A percentile compares a stretch with the other conserved stretches of the same genome.
phyloP scores from a whole-genome alignment of 2,329 filamentous ascomycete genomes.

The Pseudomassariella vexata region DNA sequence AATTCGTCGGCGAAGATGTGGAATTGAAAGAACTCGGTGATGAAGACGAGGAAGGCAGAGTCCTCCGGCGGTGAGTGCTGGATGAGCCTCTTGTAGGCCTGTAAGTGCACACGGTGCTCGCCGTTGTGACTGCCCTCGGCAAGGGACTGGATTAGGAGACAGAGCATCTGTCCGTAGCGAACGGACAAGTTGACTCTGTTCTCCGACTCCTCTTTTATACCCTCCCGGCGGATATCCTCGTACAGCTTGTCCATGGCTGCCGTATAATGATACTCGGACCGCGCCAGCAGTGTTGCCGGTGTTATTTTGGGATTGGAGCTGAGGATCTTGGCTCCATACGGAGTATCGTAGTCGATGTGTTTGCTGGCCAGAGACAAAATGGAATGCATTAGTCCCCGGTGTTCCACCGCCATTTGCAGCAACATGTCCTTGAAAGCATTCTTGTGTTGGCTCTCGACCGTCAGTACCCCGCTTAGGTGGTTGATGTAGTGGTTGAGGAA shows the following conservation, averaged over 20 bases:
- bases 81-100: slow-evolving; percentile 70
- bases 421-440: slow-evolving; percentile 85
- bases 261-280: slow-evolving; percentile 51
- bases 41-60: slow-evolving; percentile 57
- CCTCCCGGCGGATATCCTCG: slow-evolving; percentile 35
- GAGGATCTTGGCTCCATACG: slow-evolving; percentile 49
- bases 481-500: slow-evolving; percentile 81
- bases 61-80: slow-evolving; percentile 54
- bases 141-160: slow-evolving; percentile 51
- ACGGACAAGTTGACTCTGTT: slow-evolving; percentile 45
- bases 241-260: slow-evolving; percentile 48
- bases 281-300: slow-evolving; percentile 38
- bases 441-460: slow-evolving; percentile 71
- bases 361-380: slow-evolving; percentile 78
- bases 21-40: slow-evolving; percentile 80
- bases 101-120: slow-evolving; percentile 74
- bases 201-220: slow-evolving; percentile 36
- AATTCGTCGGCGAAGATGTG: slow-evolving; percentile 65
- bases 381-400: slow-evolving; percentile 84
- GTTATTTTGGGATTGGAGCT: slow-evolving; percentile 41
- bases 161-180: slow-evolving; percentile 58
- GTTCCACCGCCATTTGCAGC: slow-evolving; percentile 72
- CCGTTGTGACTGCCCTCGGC: slow-evolving; percentile 53
- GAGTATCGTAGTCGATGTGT: slow-evolving; percentile 59
- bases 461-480: slow-evolving; percentile 74